Evolutionary conservation across 352 stramenopile species (phyloP).

Genomic region (Stephanocyclus meneghinianus): DNA sequence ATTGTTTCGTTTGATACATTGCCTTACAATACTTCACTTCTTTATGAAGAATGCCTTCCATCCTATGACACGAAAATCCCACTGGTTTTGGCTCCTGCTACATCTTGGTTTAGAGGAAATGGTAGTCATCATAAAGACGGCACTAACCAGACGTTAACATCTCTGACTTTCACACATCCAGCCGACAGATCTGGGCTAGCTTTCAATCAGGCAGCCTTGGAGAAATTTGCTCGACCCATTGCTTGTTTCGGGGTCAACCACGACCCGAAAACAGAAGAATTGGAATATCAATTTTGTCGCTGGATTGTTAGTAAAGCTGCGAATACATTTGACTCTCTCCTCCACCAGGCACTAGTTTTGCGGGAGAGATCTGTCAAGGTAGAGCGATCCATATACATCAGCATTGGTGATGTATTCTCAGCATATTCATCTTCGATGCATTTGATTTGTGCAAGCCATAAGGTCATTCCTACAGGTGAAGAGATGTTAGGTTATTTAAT

Average conservation of each 20-base stretch:
- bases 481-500: constrained; percentile 37
- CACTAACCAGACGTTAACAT: background rate
- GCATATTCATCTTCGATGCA: constrained; percentile 26
- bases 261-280: constrained; percentile 11
- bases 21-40: constrained; percentile 15
- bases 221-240: constrained; percentile 15
- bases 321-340: constrained; percentile 12
- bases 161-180: constrained; percentile 16
- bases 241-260: constrained; percentile 10
- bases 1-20: constrained; percentile 26
- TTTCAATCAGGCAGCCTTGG: constrained; percentile 22
- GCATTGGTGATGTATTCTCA: constrained; percentile 30
- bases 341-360: constrained; percentile 2
- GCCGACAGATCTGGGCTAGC: constrained; percentile 10
- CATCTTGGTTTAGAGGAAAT: background rate
- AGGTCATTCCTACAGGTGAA: constrained; percentile 20
- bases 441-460: constrained; percentile 17
- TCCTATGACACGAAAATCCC: constrained; percentile 3
- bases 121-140: background rate
- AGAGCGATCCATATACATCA: background rate
- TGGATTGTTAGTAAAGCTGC: background rate
- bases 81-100: constrained; percentile 6
- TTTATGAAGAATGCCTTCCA: constrained; percentile 6
- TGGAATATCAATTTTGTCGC: constrained; percentile 12
- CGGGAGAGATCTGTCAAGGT: background rate